These are phyloP conservation scores for Clitopilus passeckerianus DNA, from an alignment of 768 basidiomycete species.

Conservation along the genomic window DNA sequence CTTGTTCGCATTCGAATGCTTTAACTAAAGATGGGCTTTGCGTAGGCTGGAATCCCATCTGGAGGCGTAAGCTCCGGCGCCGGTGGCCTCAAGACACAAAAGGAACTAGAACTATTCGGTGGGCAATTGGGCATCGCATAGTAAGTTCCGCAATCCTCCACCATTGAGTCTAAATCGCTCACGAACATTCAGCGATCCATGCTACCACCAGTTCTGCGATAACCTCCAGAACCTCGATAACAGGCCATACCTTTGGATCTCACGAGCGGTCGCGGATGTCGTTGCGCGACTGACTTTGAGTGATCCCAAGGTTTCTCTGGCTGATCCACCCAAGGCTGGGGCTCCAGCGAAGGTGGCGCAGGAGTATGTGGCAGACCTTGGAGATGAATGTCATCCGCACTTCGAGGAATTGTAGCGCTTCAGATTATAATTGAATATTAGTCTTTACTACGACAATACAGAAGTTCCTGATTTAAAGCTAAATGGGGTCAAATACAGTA, in stretches of 20 bases:
- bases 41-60: constrained; percentile 18
- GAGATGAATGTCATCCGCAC: not conserved
- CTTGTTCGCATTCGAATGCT: not conserved
- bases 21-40: not conserved
- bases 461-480: too few relatives aligned
- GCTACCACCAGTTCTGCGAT: constrained; percentile 25
- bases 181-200: constrained; percentile 12
- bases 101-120: constrained; percentile 18
- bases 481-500: too few relatives aligned
- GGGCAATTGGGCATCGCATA: constrained; percentile 22
- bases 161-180: not conserved
- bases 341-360: not conserved
- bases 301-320: constrained; percentile 6
- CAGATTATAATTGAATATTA: too few relatives aligned
- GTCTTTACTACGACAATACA: too few relatives aligned
- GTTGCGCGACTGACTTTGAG: constrained; percentile 3
- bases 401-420: not conserved
- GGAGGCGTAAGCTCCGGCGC: constrained; percentile 26
- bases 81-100: constrained; percentile 21
- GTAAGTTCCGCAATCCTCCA: not conserved
- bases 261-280: constrained; percentile 5
- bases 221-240: constrained; percentile 18
- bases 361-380: not conserved
- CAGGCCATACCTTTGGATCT: constrained; percentile 6
- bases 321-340: constrained; percentile 3